These are phyloP conservation scores for Ziziphus jujuba DNA, from an alignment of 306 rosid genomes.

Conservation along the genomic window DNA sequence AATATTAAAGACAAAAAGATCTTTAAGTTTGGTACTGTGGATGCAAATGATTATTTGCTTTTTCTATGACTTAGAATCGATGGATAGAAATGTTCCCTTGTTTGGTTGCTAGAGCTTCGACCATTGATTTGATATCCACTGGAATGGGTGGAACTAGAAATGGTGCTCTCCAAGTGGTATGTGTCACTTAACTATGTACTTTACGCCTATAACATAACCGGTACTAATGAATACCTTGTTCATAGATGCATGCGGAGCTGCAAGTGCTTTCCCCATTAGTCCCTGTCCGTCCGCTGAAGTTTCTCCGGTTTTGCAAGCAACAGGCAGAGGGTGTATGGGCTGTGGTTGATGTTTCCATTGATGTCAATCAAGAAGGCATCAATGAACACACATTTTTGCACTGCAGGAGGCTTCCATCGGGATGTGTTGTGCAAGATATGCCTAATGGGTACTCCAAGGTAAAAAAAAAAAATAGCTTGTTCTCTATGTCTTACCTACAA, in stretches of 20 bases:
- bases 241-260: slow-evolving; percentile 79
- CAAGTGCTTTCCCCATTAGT: slow-evolving; percentile 83
- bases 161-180: slow-evolving; percentile 75
- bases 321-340: slow-evolving; percentile 79
- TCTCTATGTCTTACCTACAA: neutral
- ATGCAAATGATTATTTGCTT: slow-evolving; percentile 17
- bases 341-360: slow-evolving; percentile 73
- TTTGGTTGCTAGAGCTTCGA: slow-evolving; percentile 56
- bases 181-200: slow-evolving; percentile 10
- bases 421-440: slow-evolving; percentile 75
- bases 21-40: neutral
- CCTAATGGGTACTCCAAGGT: slow-evolving; percentile 78
- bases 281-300: slow-evolving; percentile 60
- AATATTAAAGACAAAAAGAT: no score
- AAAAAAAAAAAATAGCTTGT: slow-evolving; percentile 11
- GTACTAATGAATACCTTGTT: slow-evolving; percentile 14
- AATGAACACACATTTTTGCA: slow-evolving; percentile 27
- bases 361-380: slow-evolving; percentile 38
- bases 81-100: slow-evolving; percentile 82
- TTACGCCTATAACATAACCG: neutral
- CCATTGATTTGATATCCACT: slow-evolving; percentile 48
- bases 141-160: slow-evolving; percentile 58
- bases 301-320: slow-evolving; percentile 83
- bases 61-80: slow-evolving; percentile 49
- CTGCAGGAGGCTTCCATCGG: slow-evolving; percentile 86